Percentiles rank a stretch among this genome's conserved stretches.
Evolutionary conservation across 2,329 filamentous ascomycete species (phyloP).

Genomic region (Didymella pomorum): DNA sequence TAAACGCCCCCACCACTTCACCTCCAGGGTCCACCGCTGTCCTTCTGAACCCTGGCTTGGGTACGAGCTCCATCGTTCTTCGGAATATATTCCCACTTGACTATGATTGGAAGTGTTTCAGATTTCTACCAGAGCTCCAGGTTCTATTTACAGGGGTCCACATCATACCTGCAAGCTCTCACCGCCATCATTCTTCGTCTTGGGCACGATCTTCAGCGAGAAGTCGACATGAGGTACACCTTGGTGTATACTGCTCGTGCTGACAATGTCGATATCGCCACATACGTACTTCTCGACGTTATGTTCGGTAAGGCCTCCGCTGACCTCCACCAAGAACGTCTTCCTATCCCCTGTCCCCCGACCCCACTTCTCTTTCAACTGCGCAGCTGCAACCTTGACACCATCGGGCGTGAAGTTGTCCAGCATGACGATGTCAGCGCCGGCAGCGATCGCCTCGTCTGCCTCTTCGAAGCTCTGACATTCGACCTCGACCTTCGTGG

Average conservation of each 20-base stretch:
- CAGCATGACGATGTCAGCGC: slow-evolving; percentile 95
- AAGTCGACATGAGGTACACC: slow-evolving; percentile 94
- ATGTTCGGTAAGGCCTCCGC: slow-evolving; percentile 83
- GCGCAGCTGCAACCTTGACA: slow-evolving; percentile 75
- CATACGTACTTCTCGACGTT: slow-evolving; percentile 85
- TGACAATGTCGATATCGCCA: slow-evolving; percentile 90
- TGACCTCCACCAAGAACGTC: slow-evolving; percentile 85
- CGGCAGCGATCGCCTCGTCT: slow-evolving; percentile 87
- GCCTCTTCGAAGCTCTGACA: slow-evolving; percentile 88
- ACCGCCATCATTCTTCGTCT: slow-evolving; percentile 39
- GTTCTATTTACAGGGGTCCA: background rate
- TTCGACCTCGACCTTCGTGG: slow-evolving; percentile 95
- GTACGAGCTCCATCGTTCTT: slow-evolving; percentile 84
- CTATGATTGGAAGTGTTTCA: background rate
- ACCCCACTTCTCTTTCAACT: slow-evolving; percentile 81
- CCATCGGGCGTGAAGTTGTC: slow-evolving; percentile 90
- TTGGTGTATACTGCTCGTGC: slow-evolving; percentile 96
- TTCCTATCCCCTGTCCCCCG: slow-evolving; percentile 66
- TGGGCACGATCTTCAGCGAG: slow-evolving; percentile 82
- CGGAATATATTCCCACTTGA: background rate
- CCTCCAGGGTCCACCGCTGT: slow-evolving; percentile 22
- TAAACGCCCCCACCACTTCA: background rate
- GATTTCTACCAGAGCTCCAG: background rate
- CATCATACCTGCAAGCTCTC: slow-evolving; percentile 23
- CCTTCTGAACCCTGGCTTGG: slow-evolving; percentile 46